Percentiles rank a stretch among this genome's conserved stretches.
Evolutionary conservation across 169 alveolate species (phyloP).

Genomic region (Toxoplasma gondii): DNA sequence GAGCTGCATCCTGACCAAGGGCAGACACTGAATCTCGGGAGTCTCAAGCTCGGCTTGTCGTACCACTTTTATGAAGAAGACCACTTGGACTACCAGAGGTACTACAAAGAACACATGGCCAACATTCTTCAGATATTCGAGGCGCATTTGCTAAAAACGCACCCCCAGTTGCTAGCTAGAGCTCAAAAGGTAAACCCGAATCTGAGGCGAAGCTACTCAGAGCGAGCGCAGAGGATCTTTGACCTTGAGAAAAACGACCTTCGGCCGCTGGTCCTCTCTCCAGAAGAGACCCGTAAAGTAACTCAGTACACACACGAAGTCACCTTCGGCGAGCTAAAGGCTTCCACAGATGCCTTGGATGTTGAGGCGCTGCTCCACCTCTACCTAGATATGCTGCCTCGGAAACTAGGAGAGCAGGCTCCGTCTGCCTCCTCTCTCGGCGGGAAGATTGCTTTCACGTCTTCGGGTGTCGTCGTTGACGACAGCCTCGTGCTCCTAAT

Average conservation of each 20-base stretch:
- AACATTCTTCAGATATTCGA: not conserved
- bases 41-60: not conserved
- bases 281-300: not conserved
- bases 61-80: not conserved
- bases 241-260: not conserved
- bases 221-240: slow-evolving; percentile 18
- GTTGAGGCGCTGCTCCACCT: not conserved
- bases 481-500: slow-evolving; percentile 5
- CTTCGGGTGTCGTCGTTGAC: not conserved
- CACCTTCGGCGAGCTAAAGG: slow-evolving; percentile 4
- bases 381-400: slow-evolving; percentile 2
- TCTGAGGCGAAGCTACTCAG: not conserved
- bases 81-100: not conserved
- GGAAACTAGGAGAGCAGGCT: not conserved
- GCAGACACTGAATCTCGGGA: not conserved
- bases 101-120: not conserved
- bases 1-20: slow-evolving; percentile 29
- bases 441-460: not conserved
- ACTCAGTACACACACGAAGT: not conserved
- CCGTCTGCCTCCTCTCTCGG: not conserved
- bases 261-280: not conserved
- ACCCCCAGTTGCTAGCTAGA: not conserved
- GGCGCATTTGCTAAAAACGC: not conserved
- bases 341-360: not conserved
- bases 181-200: not conserved